Percentiles rank a stretch among this genome's conserved stretches.
phyloP scores from a whole-genome alignment of 2,329 filamentous ascomycete species.

The Epichloe sibirici region DNA sequence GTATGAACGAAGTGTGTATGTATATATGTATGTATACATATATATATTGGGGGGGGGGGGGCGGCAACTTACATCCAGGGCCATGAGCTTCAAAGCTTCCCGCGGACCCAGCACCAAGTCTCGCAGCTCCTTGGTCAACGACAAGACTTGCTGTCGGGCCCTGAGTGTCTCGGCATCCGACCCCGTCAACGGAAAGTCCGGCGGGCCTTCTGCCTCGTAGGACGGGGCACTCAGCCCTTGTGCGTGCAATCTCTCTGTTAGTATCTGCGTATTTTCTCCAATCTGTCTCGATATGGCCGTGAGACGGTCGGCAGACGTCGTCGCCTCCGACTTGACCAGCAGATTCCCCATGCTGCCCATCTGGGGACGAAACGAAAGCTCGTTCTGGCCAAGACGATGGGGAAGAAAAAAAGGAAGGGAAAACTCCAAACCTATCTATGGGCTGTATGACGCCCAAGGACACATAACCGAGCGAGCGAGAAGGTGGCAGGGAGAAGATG shows the following conservation, averaged over 20 bases:
- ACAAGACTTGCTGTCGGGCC: slow-evolving; percentile 12
- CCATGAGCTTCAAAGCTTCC: slow-evolving; percentile 13
- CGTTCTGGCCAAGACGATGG: no score
- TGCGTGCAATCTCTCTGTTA: slow-evolving; percentile 8
- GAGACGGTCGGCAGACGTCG: slow-evolving; percentile 9
- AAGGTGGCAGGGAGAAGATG: background rate
- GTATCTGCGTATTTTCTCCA: slow-evolving; percentile 9
- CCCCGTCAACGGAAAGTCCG: slow-evolving; percentile 10
- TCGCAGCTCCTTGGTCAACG: slow-evolving; percentile 11
- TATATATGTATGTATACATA: no score
- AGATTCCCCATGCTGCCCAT: slow-evolving; percentile 2
- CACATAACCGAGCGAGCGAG: background rate
- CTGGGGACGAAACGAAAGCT: no score
- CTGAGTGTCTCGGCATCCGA: slow-evolving; percentile 4
- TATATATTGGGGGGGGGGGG: background rate
- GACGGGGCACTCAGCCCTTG: slow-evolving; percentile 12
- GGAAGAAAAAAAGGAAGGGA: no score
- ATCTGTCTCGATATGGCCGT: slow-evolving; percentile 9
- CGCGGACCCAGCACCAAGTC: slow-evolving; percentile 11
- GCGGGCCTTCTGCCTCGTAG: slow-evolving; percentile 8
- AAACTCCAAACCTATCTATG: background rate
- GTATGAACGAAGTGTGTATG: no score
- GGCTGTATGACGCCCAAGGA: background rate
- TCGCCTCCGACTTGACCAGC: background rate
- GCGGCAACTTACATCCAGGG: slow-evolving; percentile 15